A percentile compares a stretch with the other conserved stretches of the same genome.
These are phyloP conservation scores for Serendipita vermifera DNA, from an alignment of 768 basidiomycete genomes.

Conservation along the genomic window DNA sequence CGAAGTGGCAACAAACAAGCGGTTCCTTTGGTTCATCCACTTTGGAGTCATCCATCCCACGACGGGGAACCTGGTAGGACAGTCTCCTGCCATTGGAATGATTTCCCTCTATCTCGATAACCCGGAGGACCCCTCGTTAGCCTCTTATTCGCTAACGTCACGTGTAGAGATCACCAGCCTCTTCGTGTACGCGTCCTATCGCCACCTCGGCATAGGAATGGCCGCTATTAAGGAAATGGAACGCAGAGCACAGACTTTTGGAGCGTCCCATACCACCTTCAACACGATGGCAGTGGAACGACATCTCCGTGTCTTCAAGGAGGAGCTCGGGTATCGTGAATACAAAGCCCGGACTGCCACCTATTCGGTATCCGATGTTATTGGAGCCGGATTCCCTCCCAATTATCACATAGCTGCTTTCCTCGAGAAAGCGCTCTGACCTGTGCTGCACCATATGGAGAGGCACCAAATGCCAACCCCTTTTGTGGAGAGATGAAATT, in stretches of 20 bases:
- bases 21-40: conserved; percentile 9
- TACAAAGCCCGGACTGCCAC: background rate
- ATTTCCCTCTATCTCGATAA: conserved; percentile 4
- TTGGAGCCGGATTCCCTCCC: background rate
- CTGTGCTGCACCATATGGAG: no score
- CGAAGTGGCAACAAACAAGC: conserved; percentile 1
- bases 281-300: conserved; percentile 2
- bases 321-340: background rate
- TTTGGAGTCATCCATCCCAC: background rate
- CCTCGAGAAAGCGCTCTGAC: conserved; percentile 3
- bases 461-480: no score
- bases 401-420: background rate
- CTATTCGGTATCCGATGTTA: background rate
- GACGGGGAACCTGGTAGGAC: no score
- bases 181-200: conserved; percentile 1
- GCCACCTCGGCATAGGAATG: conserved; percentile 16
- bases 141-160: background rate
- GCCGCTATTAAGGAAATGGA: conserved; percentile 48
- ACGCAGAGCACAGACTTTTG: conserved; percentile 35
- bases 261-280: conserved; percentile 5
- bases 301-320: conserved; percentile 5
- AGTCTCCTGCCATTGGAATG: background rate
- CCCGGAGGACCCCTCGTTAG: background rate
- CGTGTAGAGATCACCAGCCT: conserved; percentile 6
- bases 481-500: no score